Conservation (phyloP, 1,139 yeast species). For the Schwanniomyces etchellsii region DNA sequence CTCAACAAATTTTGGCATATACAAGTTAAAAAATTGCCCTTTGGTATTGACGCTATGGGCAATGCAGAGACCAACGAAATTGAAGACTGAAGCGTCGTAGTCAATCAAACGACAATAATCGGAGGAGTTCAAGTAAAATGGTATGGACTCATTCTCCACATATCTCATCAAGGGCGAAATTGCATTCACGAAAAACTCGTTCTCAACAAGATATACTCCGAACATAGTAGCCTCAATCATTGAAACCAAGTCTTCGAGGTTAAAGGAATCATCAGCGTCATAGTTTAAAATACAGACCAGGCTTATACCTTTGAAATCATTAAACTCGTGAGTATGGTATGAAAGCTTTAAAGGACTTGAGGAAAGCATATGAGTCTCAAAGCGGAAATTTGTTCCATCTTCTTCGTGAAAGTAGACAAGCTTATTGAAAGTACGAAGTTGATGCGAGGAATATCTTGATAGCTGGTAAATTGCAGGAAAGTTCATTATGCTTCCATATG, state of each 20-base stretch:
- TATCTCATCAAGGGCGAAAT: not conserved
- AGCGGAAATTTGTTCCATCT: slow-evolving; percentile 30
- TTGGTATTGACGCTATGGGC: slow-evolving; percentile 57
- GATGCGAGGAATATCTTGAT: slow-evolving; percentile 43
- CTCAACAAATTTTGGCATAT: slow-evolving; percentile 41
- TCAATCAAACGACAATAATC: slow-evolving; percentile 12
- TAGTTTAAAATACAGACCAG: slow-evolving; percentile 33
- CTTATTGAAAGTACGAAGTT: slow-evolving; percentile 46
- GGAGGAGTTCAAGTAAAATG: slow-evolving; percentile 16
- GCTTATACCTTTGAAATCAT: slow-evolving; percentile 29
- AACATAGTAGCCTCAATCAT: slow-evolving; percentile 53
- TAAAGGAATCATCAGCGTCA: slow-evolving; percentile 18
- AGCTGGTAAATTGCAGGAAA: slow-evolving; percentile 26
- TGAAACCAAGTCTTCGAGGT: slow-evolving; percentile 31
- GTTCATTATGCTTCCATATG: slow-evolving; percentile 12
- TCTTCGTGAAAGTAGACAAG: slow-evolving; percentile 50
- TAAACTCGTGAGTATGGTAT: slow-evolving; percentile 18
- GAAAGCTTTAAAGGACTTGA: slow-evolving; percentile 47
- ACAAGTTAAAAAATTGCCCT: slow-evolving; percentile 43
- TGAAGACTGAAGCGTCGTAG: slow-evolving; percentile 8
- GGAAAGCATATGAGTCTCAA: slow-evolving; percentile 39
- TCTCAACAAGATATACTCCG: slow-evolving; percentile 35
- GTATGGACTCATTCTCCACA: slow-evolving; percentile 5
- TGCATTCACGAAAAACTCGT: slow-evolving; percentile 11
- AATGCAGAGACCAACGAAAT: slow-evolving; percentile 41